phyloP scores from a whole-genome alignment of 139 green algal species.

The Limnomonas spitsbergensis region DNA sequence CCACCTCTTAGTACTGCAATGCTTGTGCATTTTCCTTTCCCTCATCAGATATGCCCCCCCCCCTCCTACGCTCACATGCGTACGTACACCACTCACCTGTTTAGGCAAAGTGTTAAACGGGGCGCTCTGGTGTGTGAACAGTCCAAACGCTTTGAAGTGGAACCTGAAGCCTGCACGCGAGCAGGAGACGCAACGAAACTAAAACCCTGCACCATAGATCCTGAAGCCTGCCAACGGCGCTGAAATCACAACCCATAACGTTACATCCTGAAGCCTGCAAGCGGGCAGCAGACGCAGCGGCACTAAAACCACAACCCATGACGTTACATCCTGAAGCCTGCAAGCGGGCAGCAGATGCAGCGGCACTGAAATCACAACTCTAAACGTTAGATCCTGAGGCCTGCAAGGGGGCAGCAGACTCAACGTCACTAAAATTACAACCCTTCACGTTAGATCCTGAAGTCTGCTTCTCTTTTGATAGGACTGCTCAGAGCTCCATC shows the following conservation, averaged over 20 bases:
- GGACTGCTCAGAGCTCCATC: too few species aligned
- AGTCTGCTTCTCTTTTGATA: too few species aligned
- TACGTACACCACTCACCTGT: too few species aligned
- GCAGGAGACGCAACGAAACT: not conserved
- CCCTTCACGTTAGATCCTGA: too few species aligned
- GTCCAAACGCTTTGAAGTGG: slow-evolving; percentile 55
- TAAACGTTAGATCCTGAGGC: not conserved
- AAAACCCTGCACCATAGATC: not conserved
- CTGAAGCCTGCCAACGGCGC: not conserved
- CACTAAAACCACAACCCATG: not conserved
- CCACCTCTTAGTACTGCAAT: too few species aligned
- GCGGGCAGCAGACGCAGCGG: not conserved
- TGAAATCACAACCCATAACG: not conserved
- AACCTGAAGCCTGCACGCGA: slow-evolving; percentile 33
- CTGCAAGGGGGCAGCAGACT: not conserved
- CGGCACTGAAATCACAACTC: not conserved
- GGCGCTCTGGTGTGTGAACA: slow-evolving; percentile 35
- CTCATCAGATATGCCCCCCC: too few species aligned
- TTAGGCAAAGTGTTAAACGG: not conserved
- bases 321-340: too few species aligned
- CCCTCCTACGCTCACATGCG: too few species aligned
- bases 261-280: not conserved
- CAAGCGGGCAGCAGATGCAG: too few species aligned
- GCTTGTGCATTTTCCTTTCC: too few species aligned
- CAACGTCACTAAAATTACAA: not conserved